Conservation (phyloP, 345 rosid species). For the Syzygium jambos region DNA sequence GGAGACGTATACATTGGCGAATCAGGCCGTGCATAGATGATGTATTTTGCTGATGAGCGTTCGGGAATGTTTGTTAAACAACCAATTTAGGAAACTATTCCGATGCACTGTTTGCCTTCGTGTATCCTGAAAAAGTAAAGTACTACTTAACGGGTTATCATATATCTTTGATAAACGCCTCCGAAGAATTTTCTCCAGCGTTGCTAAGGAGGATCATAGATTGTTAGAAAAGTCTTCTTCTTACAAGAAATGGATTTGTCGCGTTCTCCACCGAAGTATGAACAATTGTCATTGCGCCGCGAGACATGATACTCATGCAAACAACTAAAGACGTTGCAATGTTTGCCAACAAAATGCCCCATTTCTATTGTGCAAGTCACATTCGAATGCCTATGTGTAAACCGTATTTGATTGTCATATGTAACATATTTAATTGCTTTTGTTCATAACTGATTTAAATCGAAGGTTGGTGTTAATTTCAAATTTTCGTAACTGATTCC, state of each 20-base stretch:
- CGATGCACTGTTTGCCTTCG: background rate
- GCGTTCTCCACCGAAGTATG: too few relatives aligned
- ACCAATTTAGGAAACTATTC: background rate
- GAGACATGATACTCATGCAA: too few relatives aligned
- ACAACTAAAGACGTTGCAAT: too few relatives aligned
- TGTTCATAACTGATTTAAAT: background rate
- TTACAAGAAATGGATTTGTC: too few relatives aligned
- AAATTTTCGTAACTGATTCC: background rate
- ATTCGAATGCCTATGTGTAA: background rate
- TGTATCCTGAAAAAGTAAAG: background rate
- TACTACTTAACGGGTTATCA: background rate
- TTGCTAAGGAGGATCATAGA: background rate
- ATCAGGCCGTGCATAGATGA: background rate
- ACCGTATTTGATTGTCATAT: background rate
- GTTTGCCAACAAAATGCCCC: background rate
- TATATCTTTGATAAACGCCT: background rate
- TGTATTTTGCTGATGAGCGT: too few relatives aligned
- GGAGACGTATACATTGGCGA: background rate
- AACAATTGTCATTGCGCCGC: too few relatives aligned
- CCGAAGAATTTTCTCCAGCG: background rate
- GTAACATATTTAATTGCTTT: background rate
- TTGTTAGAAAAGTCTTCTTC: background rate
- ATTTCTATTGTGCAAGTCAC: background rate
- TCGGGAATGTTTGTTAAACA: background rate
- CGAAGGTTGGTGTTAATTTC: background rate